Evolutionary conservation across 257 asterid genomes (phyloP), one percentile per base, ranked within the genome.

Genomic region (Ballota nigra): DNA sequence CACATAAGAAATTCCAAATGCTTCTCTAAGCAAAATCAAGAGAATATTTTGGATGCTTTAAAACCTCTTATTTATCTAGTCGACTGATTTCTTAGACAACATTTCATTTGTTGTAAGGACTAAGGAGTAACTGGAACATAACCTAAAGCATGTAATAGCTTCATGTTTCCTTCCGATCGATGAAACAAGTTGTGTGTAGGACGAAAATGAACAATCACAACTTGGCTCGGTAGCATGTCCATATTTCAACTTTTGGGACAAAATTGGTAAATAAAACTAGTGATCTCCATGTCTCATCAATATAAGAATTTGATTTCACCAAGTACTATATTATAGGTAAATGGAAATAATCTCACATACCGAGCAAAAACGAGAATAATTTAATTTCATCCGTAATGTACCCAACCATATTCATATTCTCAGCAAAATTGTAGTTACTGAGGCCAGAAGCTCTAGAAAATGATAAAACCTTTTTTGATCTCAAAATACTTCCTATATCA

Each of bases 401-500:
- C n/a, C 34, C 62, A 55, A 8, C 41, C 69, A 60, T 7, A 20
- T 23, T 57, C 69, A 60, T 7, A 20, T 23, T 57, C 66, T 70
- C 55, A 23, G 59, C 38, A 76, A 68, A 72, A 13, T 45, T 40
- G 68, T 33, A 66, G 55, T 11, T 41, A 9, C 33, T 38, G 52
- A 66, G 38, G 31, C 40, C 38, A 67, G 65, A 61, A 55, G 58
- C 71, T 71, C 63, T 26, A 36, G 66, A 8, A 73, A 52, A 72
- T 52, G 40, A 56, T 12, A 2, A 11, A n/a, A 47, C 31, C 9
- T 8, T 9, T 18, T 40, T 47, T 61, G 65, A 41, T 64, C 23
- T 38, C 43, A 20, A 40, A 74, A 56, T n/a, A 22, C 74, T 60
- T 26, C 65, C 34, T 6, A 41, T 62, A 62, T 36, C 60, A 52